phyloP scores from a whole-genome alignment of 2,329 filamentous ascomycete genomes.

The Fusarium oligoseptatum region DNA sequence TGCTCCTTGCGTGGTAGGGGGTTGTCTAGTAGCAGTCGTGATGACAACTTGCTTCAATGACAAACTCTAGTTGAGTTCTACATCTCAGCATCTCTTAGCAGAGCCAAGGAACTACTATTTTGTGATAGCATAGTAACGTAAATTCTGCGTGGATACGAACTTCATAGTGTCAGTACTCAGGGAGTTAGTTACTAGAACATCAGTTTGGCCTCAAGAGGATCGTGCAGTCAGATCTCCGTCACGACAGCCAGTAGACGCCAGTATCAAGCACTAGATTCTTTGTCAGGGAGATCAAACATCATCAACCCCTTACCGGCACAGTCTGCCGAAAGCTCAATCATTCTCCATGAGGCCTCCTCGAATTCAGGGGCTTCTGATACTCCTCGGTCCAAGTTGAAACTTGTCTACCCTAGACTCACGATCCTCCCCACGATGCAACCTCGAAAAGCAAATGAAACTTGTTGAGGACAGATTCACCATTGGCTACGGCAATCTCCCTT shows the following conservation, averaged over 20 bases:
- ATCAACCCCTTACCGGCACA: neutral
- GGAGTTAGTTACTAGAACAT: neutral
- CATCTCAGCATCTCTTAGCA: neutral
- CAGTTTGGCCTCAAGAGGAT: neutral
- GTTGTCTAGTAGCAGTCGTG: neutral
- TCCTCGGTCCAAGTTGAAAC: neutral
- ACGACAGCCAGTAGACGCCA: neutral
- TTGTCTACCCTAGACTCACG: slow-evolving; percentile 6
- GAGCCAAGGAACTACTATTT: too few relatives aligned
- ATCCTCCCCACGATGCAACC: neutral
- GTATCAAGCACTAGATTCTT: neutral
- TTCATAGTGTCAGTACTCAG: too few relatives aligned
- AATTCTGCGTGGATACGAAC: neutral
- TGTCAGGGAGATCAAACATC: neutral
- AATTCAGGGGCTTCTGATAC: neutral
- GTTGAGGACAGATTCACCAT: neutral
- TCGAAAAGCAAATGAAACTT: neutral
- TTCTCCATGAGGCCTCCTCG: neutral
- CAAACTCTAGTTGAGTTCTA: neutral
- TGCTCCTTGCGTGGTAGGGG: neutral
- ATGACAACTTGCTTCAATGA: neutral
- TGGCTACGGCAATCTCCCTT: neutral
- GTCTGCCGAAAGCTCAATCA: neutral
- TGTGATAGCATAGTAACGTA: neutral
- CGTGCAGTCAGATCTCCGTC: neutral